Evolutionary conservation across 2,329 filamentous ascomycete species (phyloP).

Genomic region (Alternaria infectoria): DNA sequence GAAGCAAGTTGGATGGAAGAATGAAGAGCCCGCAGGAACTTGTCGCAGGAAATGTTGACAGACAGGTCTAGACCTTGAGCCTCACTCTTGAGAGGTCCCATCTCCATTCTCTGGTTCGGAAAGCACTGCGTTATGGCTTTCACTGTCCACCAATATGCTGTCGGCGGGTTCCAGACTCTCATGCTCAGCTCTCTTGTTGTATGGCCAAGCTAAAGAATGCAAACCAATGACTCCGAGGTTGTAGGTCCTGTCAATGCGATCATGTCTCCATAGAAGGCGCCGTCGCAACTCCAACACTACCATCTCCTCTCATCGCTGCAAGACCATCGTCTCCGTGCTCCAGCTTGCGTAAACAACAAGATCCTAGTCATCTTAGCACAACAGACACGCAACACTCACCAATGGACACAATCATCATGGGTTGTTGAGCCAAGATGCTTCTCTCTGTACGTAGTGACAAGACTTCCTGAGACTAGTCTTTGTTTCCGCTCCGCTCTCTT

Average conservation of each 20-base stretch:
- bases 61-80: slow-evolving; percentile 52
- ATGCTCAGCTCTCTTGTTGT: slow-evolving; percentile 5
- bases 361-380: slow-evolving; percentile 38
- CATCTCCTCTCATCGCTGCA: slow-evolving; percentile 9
- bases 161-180: slow-evolving; percentile 19
- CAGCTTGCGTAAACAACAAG: slow-evolving; percentile 10
- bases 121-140: slow-evolving; percentile 7
- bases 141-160: slow-evolving; percentile 10
- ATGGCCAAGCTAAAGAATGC: slow-evolving; percentile 22
- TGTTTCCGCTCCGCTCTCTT: slow-evolving; percentile 74
- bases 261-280: slow-evolving; percentile 24
- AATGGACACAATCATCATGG: slow-evolving; percentile 22
- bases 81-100: slow-evolving; percentile 51
- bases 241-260: slow-evolving; percentile 15
- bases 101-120: slow-evolving; percentile 19
- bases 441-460: slow-evolving; percentile 81
- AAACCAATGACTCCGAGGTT: slow-evolving; percentile 6
- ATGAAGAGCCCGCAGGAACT: slow-evolving; percentile 11
- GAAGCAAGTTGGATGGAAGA: slow-evolving; percentile 15
- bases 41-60: slow-evolving; percentile 24
- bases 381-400: slow-evolving; percentile 21
- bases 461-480: slow-evolving; percentile 93
- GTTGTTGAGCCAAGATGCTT: slow-evolving; percentile 39
- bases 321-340: slow-evolving; percentile 23
- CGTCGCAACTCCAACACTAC: background rate